A percentile compares a stretch with the other conserved stretches of the same genome.
Conservation (phyloP, 176 grass and related monocot species). For the Musa itinerans region DNA sequence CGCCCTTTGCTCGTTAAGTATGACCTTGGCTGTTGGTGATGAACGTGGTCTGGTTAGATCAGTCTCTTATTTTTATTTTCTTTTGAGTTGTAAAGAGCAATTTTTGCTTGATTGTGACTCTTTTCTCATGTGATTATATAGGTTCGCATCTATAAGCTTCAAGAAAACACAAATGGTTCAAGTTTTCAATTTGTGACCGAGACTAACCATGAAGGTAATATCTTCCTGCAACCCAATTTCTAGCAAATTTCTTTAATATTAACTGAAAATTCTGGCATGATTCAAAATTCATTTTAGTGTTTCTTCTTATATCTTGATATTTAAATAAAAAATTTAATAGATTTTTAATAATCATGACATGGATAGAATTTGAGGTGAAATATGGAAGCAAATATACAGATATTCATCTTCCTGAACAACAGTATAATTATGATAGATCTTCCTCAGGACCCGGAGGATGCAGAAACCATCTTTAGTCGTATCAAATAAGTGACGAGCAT, state of each 20-base stretch:
- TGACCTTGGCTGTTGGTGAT: constrained; percentile 77
- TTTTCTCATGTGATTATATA: constrained; percentile 31
- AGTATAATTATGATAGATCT: not conserved
- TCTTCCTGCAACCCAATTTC: constrained; percentile 8
- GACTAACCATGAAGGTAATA: constrained; percentile 77
- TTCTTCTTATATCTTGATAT: not conserved
- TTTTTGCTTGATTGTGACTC: not conserved
- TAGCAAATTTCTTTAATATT: constrained; percentile 1
- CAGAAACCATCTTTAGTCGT: not conserved
- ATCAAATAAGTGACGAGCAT: not conserved
- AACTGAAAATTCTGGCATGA: not conserved
- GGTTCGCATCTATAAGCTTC: constrained; percentile 82
- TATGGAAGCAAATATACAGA: not conserved
- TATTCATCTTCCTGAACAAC: not conserved
- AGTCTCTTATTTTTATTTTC: not conserved
- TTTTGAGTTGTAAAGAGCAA: constrained; percentile 1
- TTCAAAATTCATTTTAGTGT: not conserved
- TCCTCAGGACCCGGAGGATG: not conserved
- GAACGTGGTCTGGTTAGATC: constrained; percentile 87
- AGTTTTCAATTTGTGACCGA: constrained; percentile 64
- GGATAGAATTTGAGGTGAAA: not conserved
- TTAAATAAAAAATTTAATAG: not conserved
- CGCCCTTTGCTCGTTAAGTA: constrained; percentile 53
- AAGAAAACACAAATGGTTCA: constrained; percentile 50
- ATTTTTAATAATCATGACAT: not conserved